Conservation (phyloP, 2,329 filamentous ascomycete species). For the Canariomyces notabilis region DNA sequence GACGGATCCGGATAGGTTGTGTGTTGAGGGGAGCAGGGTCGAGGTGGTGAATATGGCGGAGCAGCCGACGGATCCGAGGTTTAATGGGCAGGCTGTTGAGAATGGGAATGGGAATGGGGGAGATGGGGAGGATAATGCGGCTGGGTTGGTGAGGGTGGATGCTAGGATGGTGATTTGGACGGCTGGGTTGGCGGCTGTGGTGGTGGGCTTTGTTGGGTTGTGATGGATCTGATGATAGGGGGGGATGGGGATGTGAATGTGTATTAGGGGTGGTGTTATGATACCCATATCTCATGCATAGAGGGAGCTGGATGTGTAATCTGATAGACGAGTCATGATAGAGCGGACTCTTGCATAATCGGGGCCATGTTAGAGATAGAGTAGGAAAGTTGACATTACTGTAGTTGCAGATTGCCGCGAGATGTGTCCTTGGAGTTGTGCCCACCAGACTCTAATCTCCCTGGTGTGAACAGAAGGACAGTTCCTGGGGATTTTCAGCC, state of each 20-base stretch:
- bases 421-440: no score
- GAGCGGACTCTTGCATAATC: background rate
- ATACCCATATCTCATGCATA: background rate
- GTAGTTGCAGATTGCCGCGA: no score
- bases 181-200: background rate
- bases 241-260: no score
- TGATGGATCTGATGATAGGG: background rate
- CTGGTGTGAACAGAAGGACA: no score
- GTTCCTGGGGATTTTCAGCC: no score
- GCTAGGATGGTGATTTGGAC: background rate
- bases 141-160: background rate
- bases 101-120: background rate
- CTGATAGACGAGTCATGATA: background rate
- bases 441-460: no score
- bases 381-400: no score
- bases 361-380: no score
- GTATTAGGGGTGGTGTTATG: background rate
- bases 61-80: slow-evolving; percentile 8
- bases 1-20: slow-evolving; percentile 27
- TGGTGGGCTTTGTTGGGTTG: background rate
- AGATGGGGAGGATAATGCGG: no score
- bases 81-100: background rate
- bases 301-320: background rate
- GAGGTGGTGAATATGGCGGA: slow-evolving; percentile 14
- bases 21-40: slow-evolving; percentile 31